Evolutionary conservation across 352 stramenopile genomes (phyloP).

Genomic region (Pythium sukuiense): DNA sequence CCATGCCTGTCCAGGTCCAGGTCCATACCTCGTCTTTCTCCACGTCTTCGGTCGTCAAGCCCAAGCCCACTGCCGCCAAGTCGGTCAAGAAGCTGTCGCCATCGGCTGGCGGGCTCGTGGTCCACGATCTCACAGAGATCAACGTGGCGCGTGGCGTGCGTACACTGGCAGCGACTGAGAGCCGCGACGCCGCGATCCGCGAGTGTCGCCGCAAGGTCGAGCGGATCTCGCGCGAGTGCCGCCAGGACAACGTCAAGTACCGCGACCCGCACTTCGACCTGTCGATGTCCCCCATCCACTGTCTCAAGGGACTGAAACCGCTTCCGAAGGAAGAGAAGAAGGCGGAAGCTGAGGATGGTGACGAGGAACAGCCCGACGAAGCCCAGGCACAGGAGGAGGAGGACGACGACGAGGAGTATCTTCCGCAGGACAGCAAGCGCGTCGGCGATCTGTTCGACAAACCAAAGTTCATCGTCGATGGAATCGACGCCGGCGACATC

Average conservation of each 20-base stretch:
- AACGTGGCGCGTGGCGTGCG: constrained; percentile 29
- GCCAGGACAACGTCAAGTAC: constrained; percentile 47
- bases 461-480: constrained; percentile 46
- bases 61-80: constrained; percentile 10
- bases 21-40: background rate
- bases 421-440: constrained; percentile 28
- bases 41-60: constrained; percentile 1
- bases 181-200: constrained; percentile 31
- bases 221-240: constrained; percentile 43
- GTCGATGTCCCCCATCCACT: constrained; percentile 20
- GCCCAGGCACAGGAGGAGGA: constrained; percentile 6
- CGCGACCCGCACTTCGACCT: constrained; percentile 47
- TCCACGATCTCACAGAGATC: constrained; percentile 29
- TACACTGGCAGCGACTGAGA: constrained; percentile 34
- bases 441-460: constrained; percentile 41
- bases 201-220: constrained; percentile 40
- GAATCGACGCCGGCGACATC: constrained; percentile 65
- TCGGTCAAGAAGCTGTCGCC: constrained; percentile 4
- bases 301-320: constrained; percentile 29
- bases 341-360: constrained; percentile 1
- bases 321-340: constrained; percentile 11
- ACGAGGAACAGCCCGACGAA: background rate
- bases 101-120: constrained; percentile 13
- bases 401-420: constrained; percentile 11
- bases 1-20: constrained; percentile 1